These are phyloP conservation scores for Neofusicoccum cordaticola DNA, from an alignment of 2,329 filamentous ascomycete genomes.

Conservation along the genomic window DNA sequence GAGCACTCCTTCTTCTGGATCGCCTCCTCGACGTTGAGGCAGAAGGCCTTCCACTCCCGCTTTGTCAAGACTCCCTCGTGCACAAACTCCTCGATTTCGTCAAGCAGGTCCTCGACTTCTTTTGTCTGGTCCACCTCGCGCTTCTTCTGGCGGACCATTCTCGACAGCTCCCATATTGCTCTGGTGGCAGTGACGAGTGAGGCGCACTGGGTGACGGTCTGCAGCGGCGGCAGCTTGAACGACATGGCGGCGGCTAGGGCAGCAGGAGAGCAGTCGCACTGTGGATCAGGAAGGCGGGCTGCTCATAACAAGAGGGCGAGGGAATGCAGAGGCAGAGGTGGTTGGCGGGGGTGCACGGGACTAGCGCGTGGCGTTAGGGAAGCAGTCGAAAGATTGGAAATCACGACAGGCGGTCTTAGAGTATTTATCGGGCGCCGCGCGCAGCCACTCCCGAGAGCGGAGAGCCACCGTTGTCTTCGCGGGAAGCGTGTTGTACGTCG, in stretches of 20 bases:
- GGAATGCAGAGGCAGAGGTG: background rate
- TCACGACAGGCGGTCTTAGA: background rate
- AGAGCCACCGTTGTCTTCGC: background rate
- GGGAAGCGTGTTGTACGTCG: background rate
- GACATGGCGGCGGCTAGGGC: background rate
- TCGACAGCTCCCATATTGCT: conserved; percentile 13
- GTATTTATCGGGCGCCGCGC: background rate
- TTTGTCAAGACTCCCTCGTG: conserved; percentile 12
- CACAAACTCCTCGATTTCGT: conserved; percentile 11
- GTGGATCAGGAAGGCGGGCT: background rate
- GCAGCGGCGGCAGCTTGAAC: conserved; percentile 3
- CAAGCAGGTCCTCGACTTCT: conserved; percentile 10
- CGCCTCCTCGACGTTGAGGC: conserved; percentile 5
- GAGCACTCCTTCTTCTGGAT: conserved; percentile 1
- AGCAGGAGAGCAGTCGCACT: background rate
- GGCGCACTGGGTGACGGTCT: conserved; percentile 13
- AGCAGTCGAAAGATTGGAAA: background rate
- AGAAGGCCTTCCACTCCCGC: conserved; percentile 13
- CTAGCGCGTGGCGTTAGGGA: background rate
- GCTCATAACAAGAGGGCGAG: background rate
- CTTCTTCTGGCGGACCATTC: conserved; percentile 14
- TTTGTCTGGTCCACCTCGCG: conserved; percentile 5
- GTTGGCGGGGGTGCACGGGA: no score
- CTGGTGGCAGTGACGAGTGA: conserved; percentile 7
- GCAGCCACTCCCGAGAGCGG: background rate